Conservation (phyloP, 495 filamentous ascomycete species). For the Lentithecium fluviatile region DNA sequence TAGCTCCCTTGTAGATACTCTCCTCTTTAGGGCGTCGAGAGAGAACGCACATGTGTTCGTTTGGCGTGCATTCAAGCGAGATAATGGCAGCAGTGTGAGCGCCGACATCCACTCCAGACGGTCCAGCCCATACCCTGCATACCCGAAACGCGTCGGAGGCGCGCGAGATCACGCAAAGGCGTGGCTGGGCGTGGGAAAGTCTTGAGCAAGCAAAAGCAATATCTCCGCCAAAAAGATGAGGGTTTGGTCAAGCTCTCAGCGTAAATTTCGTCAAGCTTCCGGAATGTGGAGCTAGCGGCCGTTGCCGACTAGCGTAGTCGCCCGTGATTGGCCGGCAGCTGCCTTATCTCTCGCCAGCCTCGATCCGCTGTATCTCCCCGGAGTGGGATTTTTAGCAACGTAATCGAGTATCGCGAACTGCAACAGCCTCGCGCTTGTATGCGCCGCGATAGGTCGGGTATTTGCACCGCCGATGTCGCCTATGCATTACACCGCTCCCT, state of each 20-base stretch:
- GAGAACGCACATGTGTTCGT: no score
- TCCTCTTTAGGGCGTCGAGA: no score
- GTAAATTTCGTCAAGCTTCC: conserved; percentile 21
- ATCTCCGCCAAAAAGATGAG: conserved; percentile 6
- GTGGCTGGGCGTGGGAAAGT: conserved; percentile 16
- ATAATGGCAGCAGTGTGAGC: conserved; percentile 18
- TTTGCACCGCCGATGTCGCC: conserved; percentile 5
- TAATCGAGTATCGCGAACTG: no score
- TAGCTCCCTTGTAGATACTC: no score
- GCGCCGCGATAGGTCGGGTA: conserved; percentile 4
- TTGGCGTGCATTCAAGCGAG: background rate
- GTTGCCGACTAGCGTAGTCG: background rate
- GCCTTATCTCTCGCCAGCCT: conserved; percentile 22
- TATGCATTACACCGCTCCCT: background rate
- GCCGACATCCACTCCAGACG: background rate
- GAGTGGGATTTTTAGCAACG: conserved; percentile 24
- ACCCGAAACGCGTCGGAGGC: background rate
- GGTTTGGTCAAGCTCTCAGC: conserved; percentile 21
- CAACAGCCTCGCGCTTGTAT: no score
- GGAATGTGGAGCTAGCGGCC: background rate
- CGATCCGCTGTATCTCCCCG: background rate
- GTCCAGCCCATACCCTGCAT: conserved; percentile 9
- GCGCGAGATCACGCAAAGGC: background rate
- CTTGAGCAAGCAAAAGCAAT: conserved; percentile 15
- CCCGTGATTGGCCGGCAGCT: conserved; percentile 15